Evolutionary conservation across 805 yeast genomes (phyloP).

Genomic region (Candida taoyuanica): DNA sequence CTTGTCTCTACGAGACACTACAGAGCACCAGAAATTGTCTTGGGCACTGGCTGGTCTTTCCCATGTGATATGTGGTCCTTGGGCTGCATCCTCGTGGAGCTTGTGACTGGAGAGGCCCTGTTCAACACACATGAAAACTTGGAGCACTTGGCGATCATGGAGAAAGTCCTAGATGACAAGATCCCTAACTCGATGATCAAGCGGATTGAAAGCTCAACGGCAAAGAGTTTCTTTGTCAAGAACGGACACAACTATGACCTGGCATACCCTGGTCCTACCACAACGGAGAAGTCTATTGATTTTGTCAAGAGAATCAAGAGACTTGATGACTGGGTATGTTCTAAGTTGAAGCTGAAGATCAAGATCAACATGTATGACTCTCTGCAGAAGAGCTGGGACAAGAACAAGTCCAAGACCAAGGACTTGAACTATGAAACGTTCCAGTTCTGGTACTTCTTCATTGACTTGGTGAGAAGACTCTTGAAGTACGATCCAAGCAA

Average conservation of each 20-base stretch:
- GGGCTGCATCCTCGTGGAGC: slow-evolving; percentile 88
- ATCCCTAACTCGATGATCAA: slow-evolving; percentile 37
- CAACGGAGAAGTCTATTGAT: slow-evolving; percentile 33
- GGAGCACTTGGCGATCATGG: slow-evolving; percentile 95
- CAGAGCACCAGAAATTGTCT: slow-evolving; percentile 92
- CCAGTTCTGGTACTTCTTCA: slow-evolving; percentile 79
- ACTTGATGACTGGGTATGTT: slow-evolving; percentile 41
- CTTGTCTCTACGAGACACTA: slow-evolving; percentile 94
- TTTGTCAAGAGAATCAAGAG: slow-evolving; percentile 38
- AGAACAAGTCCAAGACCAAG: slow-evolving; percentile 27
- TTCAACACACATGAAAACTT: slow-evolving; percentile 92
- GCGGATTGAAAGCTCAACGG: slow-evolving; percentile 17
- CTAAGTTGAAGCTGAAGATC: slow-evolving; percentile 27
- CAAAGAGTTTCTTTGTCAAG: slow-evolving; percentile 14
- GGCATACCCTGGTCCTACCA: slow-evolving; percentile 35
- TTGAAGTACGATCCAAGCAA: slow-evolving; percentile 68
- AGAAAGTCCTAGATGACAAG: slow-evolving; percentile 58
- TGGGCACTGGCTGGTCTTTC: slow-evolving; percentile 95
- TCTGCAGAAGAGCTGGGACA: slow-evolving; percentile 19
- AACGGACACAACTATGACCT: slow-evolving; percentile 19
- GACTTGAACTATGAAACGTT: slow-evolving; percentile 53
- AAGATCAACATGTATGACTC: slow-evolving; percentile 23
- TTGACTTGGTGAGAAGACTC: slow-evolving; percentile 60
- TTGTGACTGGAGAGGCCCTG: slow-evolving; percentile 89
- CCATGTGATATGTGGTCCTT: slow-evolving; percentile 98